phyloP scores from a whole-genome alignment of 192 early-diverging fungal species.

The Paraglomus occultum region DNA sequence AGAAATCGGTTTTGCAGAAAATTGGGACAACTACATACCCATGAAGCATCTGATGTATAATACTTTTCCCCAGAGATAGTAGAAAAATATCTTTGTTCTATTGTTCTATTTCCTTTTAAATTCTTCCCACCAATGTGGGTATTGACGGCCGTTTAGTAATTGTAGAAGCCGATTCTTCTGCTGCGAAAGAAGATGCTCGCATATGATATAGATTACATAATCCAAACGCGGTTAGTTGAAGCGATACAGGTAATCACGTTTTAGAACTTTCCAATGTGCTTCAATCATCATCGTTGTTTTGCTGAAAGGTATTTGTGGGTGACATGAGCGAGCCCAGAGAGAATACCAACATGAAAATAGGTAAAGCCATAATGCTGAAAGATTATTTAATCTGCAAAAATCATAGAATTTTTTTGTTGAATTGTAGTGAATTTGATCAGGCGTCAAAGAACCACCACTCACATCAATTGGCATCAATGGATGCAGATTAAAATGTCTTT shows the following conservation, averaged over 20 bases:
- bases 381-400: not conserved
- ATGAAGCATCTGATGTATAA: no score
- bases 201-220: conserved; percentile 1
- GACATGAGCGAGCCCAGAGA: not conserved
- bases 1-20: no score
- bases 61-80: no score
- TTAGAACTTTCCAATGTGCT: not conserved
- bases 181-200: not conserved
- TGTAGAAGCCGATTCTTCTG: not conserved
- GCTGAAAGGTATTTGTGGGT: not conserved
- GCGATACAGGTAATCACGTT: not conserved
- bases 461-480: not conserved
- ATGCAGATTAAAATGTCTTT: not conserved
- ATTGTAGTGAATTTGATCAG: no score
- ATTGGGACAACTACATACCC: no score
- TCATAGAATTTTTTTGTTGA: no score
- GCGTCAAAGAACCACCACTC: not conserved
- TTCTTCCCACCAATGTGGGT: no score
- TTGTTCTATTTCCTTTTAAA: no score
- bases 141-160: not conserved
- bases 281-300: not conserved
- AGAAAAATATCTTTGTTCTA: no score
- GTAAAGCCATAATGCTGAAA: not conserved
- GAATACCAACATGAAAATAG: not conserved
- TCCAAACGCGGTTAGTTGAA: not conserved